Conservation (phyloP, 2,329 filamentous ascomycete genomes). For the Pezicula radicicola region DNA sequence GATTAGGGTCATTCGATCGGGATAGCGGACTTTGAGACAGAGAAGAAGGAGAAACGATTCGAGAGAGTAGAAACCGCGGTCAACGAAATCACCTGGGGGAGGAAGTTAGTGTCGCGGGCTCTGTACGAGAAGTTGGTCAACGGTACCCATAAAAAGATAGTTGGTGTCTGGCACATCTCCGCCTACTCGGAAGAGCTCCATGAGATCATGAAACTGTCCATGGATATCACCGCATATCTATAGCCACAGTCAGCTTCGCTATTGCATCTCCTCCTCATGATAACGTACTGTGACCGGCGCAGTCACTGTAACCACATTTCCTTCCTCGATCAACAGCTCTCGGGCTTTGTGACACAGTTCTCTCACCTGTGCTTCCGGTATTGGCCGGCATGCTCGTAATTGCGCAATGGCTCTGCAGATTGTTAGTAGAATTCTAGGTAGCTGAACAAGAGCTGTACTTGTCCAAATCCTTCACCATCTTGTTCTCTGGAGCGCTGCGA, state of each 20-base stretch:
- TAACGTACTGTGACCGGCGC: conserved; percentile 79
- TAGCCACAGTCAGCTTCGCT: conserved; percentile 9
- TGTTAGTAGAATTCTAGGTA: conserved; percentile 16
- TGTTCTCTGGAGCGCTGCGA: conserved; percentile 8
- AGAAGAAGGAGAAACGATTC: conserved; percentile 95
- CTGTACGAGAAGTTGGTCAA: neutral
- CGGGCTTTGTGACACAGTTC: conserved; percentile 97
- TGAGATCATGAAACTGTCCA: conserved; percentile 93
- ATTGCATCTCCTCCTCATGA: neutral
- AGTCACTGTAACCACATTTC: conserved; percentile 92
- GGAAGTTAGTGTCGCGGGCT: conserved; percentile 10
- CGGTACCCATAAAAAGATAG: conserved; percentile 92
- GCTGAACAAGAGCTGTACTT: conserved; percentile 50
- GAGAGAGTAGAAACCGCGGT: conserved; percentile 96
- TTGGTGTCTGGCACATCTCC: conserved; percentile 94
- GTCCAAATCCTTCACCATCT: conserved; percentile 86
- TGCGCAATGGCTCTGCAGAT: conserved; percentile 80
- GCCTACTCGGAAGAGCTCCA: conserved; percentile 93
- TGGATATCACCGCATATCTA: conserved; percentile 96
- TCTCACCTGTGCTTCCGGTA: conserved; percentile 91
- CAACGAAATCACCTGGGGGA: conserved; percentile 81
- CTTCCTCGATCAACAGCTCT: conserved; percentile 94
- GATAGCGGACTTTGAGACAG: conserved; percentile 95
- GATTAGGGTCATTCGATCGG: conserved; percentile 94
- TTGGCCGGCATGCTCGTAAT: conserved; percentile 91